A percentile compares a stretch with the other conserved stretches of the same genome.
Conservation (phyloP, 352 stramenopile genomes). For the Thraustotheca clavata region DNA sequence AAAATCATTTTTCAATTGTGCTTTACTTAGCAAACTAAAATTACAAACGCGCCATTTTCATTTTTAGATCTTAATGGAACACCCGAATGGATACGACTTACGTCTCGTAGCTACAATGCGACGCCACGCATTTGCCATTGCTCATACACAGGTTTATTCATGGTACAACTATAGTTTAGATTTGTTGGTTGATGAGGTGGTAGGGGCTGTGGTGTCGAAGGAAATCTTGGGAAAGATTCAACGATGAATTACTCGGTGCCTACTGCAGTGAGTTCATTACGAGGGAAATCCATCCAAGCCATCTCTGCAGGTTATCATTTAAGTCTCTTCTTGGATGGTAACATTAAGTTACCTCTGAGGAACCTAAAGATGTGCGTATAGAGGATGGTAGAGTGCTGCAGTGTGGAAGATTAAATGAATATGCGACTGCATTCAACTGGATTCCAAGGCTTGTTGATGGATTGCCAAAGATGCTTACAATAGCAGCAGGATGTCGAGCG, state of each 20-base stretch:
- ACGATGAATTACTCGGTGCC: not conserved
- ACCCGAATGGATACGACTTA: not conserved
- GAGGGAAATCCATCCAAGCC: not conserved
- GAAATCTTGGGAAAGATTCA: constrained; percentile 1
- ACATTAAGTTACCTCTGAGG: not conserved
- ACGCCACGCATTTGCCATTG: not conserved
- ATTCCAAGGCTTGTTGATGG: constrained; percentile 3
- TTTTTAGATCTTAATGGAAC: not conserved
- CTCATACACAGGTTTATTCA: not conserved
- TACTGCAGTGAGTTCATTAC: not conserved
- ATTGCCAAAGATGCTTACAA: constrained; percentile 26
- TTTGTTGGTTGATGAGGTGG: not conserved
- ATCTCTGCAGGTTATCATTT: constrained; percentile 2
- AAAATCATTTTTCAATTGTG: not conserved
- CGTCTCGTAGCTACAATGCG: not conserved
- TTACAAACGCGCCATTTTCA: too few relatives aligned
- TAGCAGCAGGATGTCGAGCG: constrained; percentile 44
- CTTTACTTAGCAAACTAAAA: too few relatives aligned
- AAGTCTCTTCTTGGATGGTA: constrained; percentile 9
- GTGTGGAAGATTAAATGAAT: constrained; percentile 43
- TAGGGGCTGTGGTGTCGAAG: constrained; percentile 18
- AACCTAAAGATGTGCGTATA: too few relatives aligned
- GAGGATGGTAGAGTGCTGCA: constrained; percentile 37
- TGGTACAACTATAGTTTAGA: constrained; percentile 3
- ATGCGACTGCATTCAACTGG: constrained; percentile 37